Base-by-base conservation (phyloP, 345 rosid genomes). In the Gossypium longicalyx region DNA sequence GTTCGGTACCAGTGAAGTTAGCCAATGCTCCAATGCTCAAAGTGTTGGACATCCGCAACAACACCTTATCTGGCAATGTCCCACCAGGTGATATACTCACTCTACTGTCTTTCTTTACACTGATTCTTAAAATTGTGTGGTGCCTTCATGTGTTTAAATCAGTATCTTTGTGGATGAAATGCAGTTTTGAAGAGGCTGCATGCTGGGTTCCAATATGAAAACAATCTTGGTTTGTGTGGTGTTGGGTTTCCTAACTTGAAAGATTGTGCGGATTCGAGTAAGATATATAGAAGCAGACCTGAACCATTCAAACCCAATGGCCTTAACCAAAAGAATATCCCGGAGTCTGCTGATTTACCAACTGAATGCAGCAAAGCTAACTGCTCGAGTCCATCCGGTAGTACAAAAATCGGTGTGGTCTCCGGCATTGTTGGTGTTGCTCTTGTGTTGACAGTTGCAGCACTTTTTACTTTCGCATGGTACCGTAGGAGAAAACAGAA, bases 201-300 rank as follows among this genome's bases (percentile, higher is more conserved):
- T 52, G 77, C 66, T 43, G 91, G 90, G 47, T 92, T 94, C 81
- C 98, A 83, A 67, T 94, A 89, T 52, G 83, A 85, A 70, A 88
- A 89, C 86, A 94, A 94, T 65, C 86, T 76, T 19, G 86, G 83
- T 57, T 82, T 95, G 67, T 95, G 99, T 77, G 99, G 99, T 38
- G 80, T 73, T 72, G 94, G 92, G 13, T 95, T 90, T 79, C 3
- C 80, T 0, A 73, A 83, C 80, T 72, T 95, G 73, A 78, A 83
- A 77, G 54, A 79, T 27, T 95, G 99, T 60, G 80, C 80, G 63
- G 79, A 82, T 70, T 78, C 86, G 54, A 74, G 73, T 75, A 79
- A 49, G 48, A 61, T 67, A 8, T 65, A 84, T 72, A 77, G 81
- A 3, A 77, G 83, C 79, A 88, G 81, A 63, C 94, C 98, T 0